phyloP scores from a whole-genome alignment of 768 basidiomycete species.

The Auriscalpium microsporum region DNA sequence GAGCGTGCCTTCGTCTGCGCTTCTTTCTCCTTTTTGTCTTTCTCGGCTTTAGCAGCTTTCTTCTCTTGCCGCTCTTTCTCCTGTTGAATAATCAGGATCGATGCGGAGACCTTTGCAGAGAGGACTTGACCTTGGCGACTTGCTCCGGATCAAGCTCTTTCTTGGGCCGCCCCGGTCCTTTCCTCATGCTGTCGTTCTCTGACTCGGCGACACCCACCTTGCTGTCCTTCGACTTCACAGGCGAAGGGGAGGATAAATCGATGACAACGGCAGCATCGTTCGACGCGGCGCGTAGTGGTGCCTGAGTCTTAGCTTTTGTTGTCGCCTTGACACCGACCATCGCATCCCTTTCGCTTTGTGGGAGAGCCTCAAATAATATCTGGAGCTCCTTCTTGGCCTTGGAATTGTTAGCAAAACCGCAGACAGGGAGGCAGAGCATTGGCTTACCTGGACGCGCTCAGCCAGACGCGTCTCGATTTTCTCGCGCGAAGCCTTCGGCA shows the following conservation, averaged over 20 bases:
- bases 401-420: not conserved
- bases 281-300: constrained; percentile 3
- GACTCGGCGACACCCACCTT: constrained; percentile 26
- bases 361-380: constrained; percentile 44
- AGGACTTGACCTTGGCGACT: constrained; percentile 38
- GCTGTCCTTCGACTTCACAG: constrained; percentile 11
- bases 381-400: constrained; percentile 56
- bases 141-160: constrained; percentile 51
- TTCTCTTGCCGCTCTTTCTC: constrained; percentile 63
- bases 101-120: not conserved
- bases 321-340: constrained; percentile 39
- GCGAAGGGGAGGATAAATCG: not conserved
- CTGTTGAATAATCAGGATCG: constrained; percentile 26
- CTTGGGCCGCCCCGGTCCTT: constrained; percentile 35
- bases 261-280: constrained; percentile 1
- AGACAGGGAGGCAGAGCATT: not conserved
- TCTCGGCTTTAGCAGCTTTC: constrained; percentile 60
- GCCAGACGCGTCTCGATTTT: constrained; percentile 50
- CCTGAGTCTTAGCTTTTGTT: constrained; percentile 24
- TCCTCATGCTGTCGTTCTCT: constrained; percentile 24
- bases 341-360: constrained; percentile 45
- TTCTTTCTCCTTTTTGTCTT: constrained; percentile 63
- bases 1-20: constrained; percentile 65
- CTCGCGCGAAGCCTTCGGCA: constrained; percentile 58
- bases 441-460: constrained; percentile 57